A percentile compares a stretch with the other conserved stretches of the same genome.
phyloP scores from a whole-genome alignment of 306 rosid species.

The Begonia peltatifolia region DNA sequence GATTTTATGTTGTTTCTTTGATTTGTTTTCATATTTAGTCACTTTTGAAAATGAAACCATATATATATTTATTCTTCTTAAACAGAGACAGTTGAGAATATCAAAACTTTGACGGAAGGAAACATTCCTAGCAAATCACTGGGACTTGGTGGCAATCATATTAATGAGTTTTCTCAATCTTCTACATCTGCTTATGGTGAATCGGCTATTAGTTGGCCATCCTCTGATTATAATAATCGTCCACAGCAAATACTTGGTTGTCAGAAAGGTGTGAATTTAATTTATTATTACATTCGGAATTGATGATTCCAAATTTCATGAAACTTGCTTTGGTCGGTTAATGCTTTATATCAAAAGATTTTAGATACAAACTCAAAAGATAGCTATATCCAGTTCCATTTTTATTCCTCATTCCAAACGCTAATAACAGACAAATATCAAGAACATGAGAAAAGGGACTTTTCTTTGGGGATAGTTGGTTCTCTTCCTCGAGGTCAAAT shows the following conservation, averaged over 20 bases:
- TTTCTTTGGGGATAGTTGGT: no score
- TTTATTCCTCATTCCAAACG: no score
- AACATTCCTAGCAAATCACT: constrained; percentile 43
- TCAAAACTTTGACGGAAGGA: constrained; percentile 35
- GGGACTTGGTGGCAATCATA: constrained; percentile 40
- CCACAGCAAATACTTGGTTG: constrained; percentile 46
- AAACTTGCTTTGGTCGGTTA: no score
- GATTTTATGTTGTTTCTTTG: constrained; percentile 4
- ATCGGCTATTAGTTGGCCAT: constrained; percentile 47
- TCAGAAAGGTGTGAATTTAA: constrained; percentile 53
- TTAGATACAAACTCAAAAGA: no score
- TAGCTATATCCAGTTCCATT: no score
- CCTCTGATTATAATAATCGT: constrained; percentile 56
- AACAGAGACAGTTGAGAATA: constrained; percentile 34
- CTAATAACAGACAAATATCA: no score
- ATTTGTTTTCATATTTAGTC: not conserved
- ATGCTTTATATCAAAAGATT: no score
- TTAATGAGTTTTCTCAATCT: constrained; percentile 29
- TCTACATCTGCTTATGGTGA: constrained; percentile 34
- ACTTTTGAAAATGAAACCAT: not conserved
- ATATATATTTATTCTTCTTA: constrained; percentile 2
- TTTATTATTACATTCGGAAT: not conserved
- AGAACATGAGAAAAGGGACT: no score
- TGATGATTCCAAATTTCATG: no score
- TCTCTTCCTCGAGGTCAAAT: no score